Conservation (phyloP, 2,329 filamentous ascomycete species). For the Ramichloridium luteum region DNA sequence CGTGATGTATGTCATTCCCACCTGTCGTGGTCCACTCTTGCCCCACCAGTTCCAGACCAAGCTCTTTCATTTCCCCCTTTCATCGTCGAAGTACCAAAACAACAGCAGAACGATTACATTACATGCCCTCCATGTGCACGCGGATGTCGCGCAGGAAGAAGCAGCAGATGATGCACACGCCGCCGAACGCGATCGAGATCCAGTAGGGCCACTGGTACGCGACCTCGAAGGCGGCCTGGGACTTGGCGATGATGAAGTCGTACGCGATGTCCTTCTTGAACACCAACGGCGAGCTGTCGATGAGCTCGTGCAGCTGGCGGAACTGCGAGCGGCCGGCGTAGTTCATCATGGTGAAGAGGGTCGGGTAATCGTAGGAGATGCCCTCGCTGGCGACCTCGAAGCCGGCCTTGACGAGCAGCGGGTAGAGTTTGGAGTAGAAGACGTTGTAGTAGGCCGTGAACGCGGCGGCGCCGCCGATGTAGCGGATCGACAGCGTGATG, state of each 20-base stretch:
- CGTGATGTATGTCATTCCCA: no score
- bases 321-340: slow-evolving; percentile 14
- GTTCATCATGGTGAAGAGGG: slow-evolving; percentile 12
- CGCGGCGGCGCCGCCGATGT: slow-evolving; percentile 52
- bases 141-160: slow-evolving; percentile 23
- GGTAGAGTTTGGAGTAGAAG: slow-evolving; percentile 31
- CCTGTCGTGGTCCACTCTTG: no score
- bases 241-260: slow-evolving; percentile 15
- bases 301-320: slow-evolving; percentile 8
- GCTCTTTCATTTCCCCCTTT: no score
- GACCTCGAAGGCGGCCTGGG: slow-evolving; percentile 18
- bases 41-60: no score
- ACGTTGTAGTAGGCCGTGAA: slow-evolving; percentile 39
- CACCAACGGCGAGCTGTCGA: slow-evolving; percentile 9
- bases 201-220: slow-evolving; percentile 23
- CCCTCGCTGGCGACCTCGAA: slow-evolving; percentile 11
- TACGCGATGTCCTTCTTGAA: slow-evolving; percentile 15
- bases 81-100: no score
- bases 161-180: slow-evolving; percentile 18
- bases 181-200: slow-evolving; percentile 24
- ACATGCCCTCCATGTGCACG: slow-evolving; percentile 19
- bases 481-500: slow-evolving; percentile 54
- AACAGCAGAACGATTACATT: slow-evolving; percentile 1
- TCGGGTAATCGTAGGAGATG: slow-evolving; percentile 7
- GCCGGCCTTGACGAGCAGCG: slow-evolving; percentile 10